A percentile compares a stretch with the other conserved stretches of the same genome.
phyloP scores from a whole-genome alignment of 768 basidiomycete genomes.

The Amanita subjunquillea region DNA sequence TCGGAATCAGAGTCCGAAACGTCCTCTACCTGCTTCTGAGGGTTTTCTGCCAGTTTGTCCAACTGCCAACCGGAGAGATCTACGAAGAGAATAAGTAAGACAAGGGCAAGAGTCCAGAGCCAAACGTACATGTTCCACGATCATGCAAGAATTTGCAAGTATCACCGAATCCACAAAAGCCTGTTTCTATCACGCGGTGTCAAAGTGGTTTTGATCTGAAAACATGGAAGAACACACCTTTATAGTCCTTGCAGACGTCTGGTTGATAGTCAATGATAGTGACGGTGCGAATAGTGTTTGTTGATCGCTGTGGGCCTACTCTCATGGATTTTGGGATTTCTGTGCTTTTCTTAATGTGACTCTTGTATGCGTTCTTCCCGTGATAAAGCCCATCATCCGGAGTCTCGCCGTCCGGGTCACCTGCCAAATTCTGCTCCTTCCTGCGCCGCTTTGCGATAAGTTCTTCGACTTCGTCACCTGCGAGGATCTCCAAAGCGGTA shows the following conservation, averaged over 20 bases:
- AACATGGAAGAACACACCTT: slow-evolving; percentile 49
- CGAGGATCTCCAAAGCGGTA: slow-evolving; percentile 63
- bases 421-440: slow-evolving; percentile 41
- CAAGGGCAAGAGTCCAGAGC: slow-evolving; percentile 3
- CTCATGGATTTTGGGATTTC: slow-evolving; percentile 86
- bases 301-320: slow-evolving; percentile 68
- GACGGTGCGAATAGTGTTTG: slow-evolving; percentile 82
- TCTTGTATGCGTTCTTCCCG: slow-evolving; percentile 75
- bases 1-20: slow-evolving; percentile 58
- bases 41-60: slow-evolving; percentile 80
- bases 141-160: slow-evolving; percentile 99
- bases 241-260: slow-evolving; percentile 99
- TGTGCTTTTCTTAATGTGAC: slow-evolving; percentile 71
- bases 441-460: slow-evolving; percentile 59
- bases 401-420: slow-evolving; percentile 40
- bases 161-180: slow-evolving; percentile 98
- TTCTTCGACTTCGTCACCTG: slow-evolving; percentile 76
- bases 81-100: slow-evolving; percentile 17
- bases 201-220: not conserved
- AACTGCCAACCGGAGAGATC: slow-evolving; percentile 99
- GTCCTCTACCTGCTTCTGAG: slow-evolving; percentile 52
- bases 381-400: slow-evolving; percentile 82
- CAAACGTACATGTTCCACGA: slow-evolving; percentile 77
- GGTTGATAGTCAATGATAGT: slow-evolving; percentile 97
- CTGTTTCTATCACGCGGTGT: slow-evolving; percentile 61